These are phyloP conservation scores for Atkinsonella texensis DNA, from an alignment of 2,329 filamentous ascomycete genomes.

Conservation along the genomic window DNA sequence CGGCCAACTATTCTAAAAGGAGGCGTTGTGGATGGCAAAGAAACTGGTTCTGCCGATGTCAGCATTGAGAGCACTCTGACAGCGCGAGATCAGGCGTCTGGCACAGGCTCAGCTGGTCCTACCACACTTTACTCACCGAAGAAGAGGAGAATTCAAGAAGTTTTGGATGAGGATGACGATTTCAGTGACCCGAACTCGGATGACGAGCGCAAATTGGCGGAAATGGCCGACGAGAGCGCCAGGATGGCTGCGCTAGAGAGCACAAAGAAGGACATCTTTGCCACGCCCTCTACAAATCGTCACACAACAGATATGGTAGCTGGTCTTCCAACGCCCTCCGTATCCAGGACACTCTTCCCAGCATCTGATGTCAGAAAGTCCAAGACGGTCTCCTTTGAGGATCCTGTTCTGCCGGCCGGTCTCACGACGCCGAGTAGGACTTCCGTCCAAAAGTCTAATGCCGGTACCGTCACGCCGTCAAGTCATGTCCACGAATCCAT, in stretches of 20 bases:
- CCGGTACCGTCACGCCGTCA: constrained; percentile 2
- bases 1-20: not conserved
- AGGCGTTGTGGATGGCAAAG: not conserved
- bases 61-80: not conserved
- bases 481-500: constrained; percentile 9
- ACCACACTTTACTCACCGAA: constrained; percentile 15
- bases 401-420: constrained; percentile 4
- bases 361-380: constrained; percentile 16
- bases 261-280: constrained; percentile 7
- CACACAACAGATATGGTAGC: constrained; percentile 11
- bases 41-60: not conserved
- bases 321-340: constrained; percentile 22
- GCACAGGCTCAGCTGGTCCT: not conserved
- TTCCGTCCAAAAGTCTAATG: not conserved
- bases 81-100: not conserved
- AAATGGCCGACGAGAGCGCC: constrained; percentile 23
- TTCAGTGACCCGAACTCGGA: constrained; percentile 25
- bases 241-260: constrained; percentile 11
- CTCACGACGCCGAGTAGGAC: constrained; percentile 1
- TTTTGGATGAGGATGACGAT: constrained; percentile 15
- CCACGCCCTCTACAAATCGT: constrained; percentile 16
- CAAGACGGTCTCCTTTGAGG: constrained; percentile 22
- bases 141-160: constrained; percentile 16
- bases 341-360: constrained; percentile 25
- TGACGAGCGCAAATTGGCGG: constrained; percentile 25